Conservation (phyloP, 441 rosid genomes). For the Corymbia calophylla region DNA sequence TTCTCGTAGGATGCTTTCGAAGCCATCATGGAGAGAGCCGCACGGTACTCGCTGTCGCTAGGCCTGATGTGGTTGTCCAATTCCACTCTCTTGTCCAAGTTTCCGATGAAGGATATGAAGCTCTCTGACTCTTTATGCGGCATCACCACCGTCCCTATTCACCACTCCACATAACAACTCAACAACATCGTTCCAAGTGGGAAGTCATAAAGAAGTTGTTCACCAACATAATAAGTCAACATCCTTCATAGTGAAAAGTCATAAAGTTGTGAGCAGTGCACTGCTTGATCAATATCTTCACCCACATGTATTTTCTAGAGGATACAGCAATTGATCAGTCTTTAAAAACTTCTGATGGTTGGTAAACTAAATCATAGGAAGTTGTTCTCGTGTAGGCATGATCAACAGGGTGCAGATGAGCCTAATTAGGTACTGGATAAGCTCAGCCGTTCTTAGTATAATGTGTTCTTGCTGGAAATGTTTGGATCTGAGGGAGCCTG, state of each 20-base stretch:
- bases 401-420: not conserved
- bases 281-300: not conserved
- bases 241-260: no score
- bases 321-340: not conserved
- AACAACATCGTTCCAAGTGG: not conserved
- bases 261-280: not conserved
- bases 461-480: not conserved
- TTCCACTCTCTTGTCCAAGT: conserved; percentile 36
- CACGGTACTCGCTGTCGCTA: conserved; percentile 32
- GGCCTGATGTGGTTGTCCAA: conserved; percentile 30
- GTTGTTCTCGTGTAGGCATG: not conserved
- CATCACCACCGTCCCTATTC: conserved; percentile 31
- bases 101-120: conserved; percentile 41
- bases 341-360: not conserved
- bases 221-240: no score
- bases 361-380: not conserved
- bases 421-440: not conserved
- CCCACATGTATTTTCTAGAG: not conserved
- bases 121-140: conserved; percentile 34
- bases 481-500: not conserved
- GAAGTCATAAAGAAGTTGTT: no score
- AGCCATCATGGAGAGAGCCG: conserved; percentile 24
- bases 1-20: not conserved
- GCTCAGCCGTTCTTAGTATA: not conserved
- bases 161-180: not conserved